Conservation (phyloP, 2,329 filamentous ascomycete species). For the Fusarium devonianum region DNA sequence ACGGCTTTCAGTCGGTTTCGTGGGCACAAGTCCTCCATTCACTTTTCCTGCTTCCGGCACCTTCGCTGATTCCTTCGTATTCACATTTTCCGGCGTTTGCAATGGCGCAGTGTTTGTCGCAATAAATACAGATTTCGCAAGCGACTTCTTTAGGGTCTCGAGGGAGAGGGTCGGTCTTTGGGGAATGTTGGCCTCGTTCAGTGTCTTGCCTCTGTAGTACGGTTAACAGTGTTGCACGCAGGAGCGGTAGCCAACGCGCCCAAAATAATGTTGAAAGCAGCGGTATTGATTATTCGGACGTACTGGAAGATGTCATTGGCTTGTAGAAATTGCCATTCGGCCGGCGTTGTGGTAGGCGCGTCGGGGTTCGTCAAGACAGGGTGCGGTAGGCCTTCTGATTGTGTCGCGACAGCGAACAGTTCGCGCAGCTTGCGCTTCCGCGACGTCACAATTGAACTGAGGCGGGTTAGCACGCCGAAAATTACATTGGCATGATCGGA, state of each 20-base stretch:
- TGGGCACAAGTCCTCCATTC: slow-evolving; percentile 14
- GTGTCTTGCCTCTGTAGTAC: slow-evolving; percentile 47
- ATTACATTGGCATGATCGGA: slow-evolving; percentile 56
- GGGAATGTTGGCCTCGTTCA: slow-evolving; percentile 63
- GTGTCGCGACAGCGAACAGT: slow-evolving; percentile 81
- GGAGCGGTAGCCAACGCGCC: slow-evolving; percentile 27
- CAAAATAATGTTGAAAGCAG: slow-evolving; percentile 24
- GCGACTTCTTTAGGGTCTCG: slow-evolving; percentile 51
- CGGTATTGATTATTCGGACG: slow-evolving; percentile 43
- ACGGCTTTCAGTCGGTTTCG: slow-evolving; percentile 19
- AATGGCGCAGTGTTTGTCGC: slow-evolving; percentile 21
- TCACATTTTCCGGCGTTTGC: slow-evolving; percentile 15
- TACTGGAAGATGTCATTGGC: slow-evolving; percentile 68
- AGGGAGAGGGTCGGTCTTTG: slow-evolving; percentile 55
- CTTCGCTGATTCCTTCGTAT: slow-evolving; percentile 11
- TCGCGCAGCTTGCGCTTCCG: slow-evolving; percentile 91
- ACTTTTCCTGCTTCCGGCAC: slow-evolving; percentile 19
- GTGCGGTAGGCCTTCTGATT: slow-evolving; percentile 67
- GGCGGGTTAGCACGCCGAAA: slow-evolving; percentile 54
- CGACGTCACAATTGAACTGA: slow-evolving; percentile 77
- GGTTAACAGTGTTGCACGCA: slow-evolving; percentile 35
- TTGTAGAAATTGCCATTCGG: slow-evolving; percentile 64
- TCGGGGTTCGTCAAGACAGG: slow-evolving; percentile 64
- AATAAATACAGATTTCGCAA: slow-evolving; percentile 43
- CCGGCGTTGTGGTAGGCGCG: slow-evolving; percentile 59